phyloP scores from a whole-genome alignment of 2,329 filamentous ascomycete species.

The Cercospora sojina region DNA sequence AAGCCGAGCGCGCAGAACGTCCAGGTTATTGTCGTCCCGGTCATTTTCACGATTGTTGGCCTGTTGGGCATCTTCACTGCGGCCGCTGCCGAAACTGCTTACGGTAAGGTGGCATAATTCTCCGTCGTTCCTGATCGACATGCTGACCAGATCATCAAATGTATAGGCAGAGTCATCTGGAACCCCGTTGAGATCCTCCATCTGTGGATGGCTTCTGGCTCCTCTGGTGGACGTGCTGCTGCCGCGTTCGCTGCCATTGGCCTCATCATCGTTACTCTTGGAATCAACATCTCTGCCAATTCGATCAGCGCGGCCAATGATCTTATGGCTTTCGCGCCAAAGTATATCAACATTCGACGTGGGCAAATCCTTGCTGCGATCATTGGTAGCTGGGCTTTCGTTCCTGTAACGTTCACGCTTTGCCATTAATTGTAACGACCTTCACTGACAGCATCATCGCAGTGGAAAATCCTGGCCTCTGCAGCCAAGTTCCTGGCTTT shows the following conservation, averaged over 20 bases:
- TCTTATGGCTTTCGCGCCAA: constrained; percentile 52
- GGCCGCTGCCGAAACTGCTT: constrained; percentile 53
- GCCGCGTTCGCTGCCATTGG: constrained; percentile 33
- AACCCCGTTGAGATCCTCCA: constrained; percentile 41
- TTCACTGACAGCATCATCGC: neutral
- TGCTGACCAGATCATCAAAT: neutral
- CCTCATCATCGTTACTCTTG: constrained; percentile 54
- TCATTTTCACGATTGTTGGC: constrained; percentile 52
- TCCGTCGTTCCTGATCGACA: neutral
- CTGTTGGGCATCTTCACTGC: constrained; percentile 53
- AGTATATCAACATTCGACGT: constrained; percentile 49
- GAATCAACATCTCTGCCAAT: constrained; percentile 55
- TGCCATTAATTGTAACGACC: neutral
- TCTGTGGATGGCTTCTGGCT: constrained; percentile 28
- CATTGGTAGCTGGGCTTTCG: constrained; percentile 41
- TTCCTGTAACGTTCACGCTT: constrained; percentile 25
- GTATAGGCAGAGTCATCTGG: constrained; percentile 34
- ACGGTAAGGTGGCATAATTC: constrained; percentile 39
- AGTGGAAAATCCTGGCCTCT: constrained; percentile 40
- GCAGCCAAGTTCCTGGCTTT: constrained; percentile 41
- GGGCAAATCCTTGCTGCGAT: constrained; percentile 40
- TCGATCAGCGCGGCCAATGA: constrained; percentile 56
- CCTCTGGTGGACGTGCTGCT: constrained; percentile 30
- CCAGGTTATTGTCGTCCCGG: constrained; percentile 44
- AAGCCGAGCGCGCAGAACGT: constrained; percentile 35